Conservation (phyloP, 192 early-diverging fungal genomes). For the Podila epigama region DNA sequence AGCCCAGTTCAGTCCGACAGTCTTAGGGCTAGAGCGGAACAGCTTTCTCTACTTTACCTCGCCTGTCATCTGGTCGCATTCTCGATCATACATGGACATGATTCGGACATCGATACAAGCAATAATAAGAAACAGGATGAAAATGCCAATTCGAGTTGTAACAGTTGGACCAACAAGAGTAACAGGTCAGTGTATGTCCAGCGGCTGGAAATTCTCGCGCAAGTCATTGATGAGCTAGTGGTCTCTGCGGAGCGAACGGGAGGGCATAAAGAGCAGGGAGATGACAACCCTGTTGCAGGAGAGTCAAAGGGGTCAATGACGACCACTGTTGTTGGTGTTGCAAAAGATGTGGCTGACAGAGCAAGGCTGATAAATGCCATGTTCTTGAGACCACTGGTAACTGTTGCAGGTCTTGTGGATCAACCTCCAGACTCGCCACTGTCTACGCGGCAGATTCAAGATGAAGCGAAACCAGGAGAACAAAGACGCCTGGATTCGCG, state of each 20-base stretch:
- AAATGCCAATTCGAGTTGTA: neutral
- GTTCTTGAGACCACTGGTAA: conserved; percentile 15
- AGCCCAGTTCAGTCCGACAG: neutral
- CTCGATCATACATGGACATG: conserved; percentile 16
- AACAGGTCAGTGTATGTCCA: neutral
- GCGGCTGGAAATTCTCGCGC: conserved; percentile 20
- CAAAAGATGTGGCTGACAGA: conserved; percentile 26
- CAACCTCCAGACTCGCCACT: neutral
- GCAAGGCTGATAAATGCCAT: conserved; percentile 17
- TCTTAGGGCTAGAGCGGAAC: conserved; percentile 11
- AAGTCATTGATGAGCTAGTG: conserved; percentile 17
- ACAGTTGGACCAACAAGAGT: no score
- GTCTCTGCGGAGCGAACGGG: neutral
- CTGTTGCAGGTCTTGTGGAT: neutral
- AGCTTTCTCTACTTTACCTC: conserved; percentile 11
- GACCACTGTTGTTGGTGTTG: neutral
- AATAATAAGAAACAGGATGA: neutral
- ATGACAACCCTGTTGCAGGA: neutral
- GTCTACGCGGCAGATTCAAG: neutral
- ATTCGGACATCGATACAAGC: neutral
- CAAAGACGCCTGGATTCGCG: conserved; percentile 6
- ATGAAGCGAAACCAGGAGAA: neutral
- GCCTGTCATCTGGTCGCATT: conserved; percentile 35
- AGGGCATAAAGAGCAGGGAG: neutral
- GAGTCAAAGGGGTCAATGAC: neutral